Percentiles rank a stretch among this genome's conserved stretches.
phyloP scores from a whole-genome alignment of 352 stramenopile species.

The Globisporangium viniferum region DNA sequence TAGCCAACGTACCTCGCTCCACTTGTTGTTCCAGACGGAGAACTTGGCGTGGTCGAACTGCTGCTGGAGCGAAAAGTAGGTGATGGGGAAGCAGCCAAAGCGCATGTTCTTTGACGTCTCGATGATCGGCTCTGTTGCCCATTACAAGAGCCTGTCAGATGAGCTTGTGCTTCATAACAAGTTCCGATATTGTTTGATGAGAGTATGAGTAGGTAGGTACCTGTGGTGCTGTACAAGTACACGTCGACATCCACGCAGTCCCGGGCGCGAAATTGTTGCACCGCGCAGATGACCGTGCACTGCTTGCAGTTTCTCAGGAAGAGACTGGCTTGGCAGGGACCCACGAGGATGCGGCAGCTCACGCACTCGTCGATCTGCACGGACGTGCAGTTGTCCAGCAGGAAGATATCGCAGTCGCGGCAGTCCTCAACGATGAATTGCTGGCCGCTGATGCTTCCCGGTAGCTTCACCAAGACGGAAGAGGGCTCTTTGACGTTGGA shows the following conservation, averaged over 20 bases:
- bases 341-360: conserved; percentile 70
- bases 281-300: conserved; percentile 60
- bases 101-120: conserved; percentile 58
- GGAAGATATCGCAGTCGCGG: conserved; percentile 68
- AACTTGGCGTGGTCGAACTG: conserved; percentile 66
- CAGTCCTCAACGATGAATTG: conserved; percentile 80
- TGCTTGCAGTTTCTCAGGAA: conserved; percentile 67
- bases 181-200: background rate
- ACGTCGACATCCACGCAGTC: conserved; percentile 64
- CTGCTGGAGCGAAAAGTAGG: conserved; percentile 71
- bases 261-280: conserved; percentile 71
- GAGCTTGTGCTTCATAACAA: background rate
- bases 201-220: conserved; percentile 14
- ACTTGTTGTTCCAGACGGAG: conserved; percentile 80
- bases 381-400: conserved; percentile 73
- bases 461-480: conserved; percentile 42
- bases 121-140: conserved; percentile 55
- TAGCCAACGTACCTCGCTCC: conserved; percentile 53
- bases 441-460: conserved; percentile 67
- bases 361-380: conserved; percentile 74
- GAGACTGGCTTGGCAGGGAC: conserved; percentile 63
- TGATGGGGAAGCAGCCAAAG: conserved; percentile 59
- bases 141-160: background rate
- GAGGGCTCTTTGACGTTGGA: conserved; percentile 35
- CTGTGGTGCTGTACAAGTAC: conserved; percentile 61